These are phyloP conservation scores for Leptographium galeiforme DNA, from an alignment of 2,329 filamentous ascomycete genomes.

Conservation along the genomic window DNA sequence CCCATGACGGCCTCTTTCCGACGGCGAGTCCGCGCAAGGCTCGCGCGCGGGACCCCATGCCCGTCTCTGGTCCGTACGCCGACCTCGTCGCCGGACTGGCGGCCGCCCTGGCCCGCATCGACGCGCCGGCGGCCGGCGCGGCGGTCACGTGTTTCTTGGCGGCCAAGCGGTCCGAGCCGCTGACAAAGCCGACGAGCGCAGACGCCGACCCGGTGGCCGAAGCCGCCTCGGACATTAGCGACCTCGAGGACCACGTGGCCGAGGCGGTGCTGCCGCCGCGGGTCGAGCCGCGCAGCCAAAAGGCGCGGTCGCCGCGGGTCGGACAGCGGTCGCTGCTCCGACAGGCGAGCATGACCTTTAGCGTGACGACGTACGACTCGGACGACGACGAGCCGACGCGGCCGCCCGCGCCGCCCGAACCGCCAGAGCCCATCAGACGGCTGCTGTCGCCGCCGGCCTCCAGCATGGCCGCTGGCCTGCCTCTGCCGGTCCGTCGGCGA, in stretches of 20 bases:
- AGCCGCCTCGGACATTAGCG: conserved; percentile 35
- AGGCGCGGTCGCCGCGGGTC: neutral
- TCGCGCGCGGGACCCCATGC: too few species aligned
- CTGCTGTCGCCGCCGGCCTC: conserved; percentile 5
- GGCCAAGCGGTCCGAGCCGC: neutral
- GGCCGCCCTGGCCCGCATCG: conserved; percentile 23
- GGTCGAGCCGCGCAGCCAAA: neutral
- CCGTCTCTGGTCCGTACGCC: conserved; percentile 23
- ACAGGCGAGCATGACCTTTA: conserved; percentile 10
- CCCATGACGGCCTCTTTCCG: conserved; percentile 34
- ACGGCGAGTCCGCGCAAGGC: conserved; percentile 21
- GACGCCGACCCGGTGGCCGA: conserved; percentile 12
- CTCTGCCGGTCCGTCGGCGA: neutral
- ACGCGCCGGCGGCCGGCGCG: neutral
- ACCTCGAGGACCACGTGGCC: conserved; percentile 33
- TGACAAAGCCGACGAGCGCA: neutral
- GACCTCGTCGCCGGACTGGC: conserved; percentile 28
- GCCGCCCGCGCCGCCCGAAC: neutral
- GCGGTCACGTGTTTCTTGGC: neutral
- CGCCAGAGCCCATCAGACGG: neutral
- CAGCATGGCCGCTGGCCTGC: neutral
- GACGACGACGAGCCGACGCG: conserved; percentile 8
- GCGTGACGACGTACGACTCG: conserved; percentile 6
- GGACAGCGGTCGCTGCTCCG: conserved; percentile 4
- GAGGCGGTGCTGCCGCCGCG: neutral